Percentiles rank a stretch among this genome's conserved stretches.
Evolutionary conservation across 129 eudicot genomes (phyloP).

Genomic region (Solidago caesia): DNA sequence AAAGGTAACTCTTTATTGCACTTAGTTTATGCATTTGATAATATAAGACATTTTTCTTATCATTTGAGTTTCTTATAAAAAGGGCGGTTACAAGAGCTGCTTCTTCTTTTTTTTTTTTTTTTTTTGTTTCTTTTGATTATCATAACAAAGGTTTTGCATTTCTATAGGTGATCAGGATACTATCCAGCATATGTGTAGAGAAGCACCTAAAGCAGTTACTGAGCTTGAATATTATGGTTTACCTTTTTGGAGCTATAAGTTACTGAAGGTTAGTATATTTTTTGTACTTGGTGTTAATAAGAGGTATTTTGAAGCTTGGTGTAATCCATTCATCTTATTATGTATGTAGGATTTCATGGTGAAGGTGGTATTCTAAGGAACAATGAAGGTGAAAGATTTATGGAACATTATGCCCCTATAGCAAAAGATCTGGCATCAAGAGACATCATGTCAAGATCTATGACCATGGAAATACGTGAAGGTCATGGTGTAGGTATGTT

Average conservation of each 20-base stretch:
- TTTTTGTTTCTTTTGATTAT: neutral
- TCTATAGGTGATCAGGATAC: conserved; percentile 96
- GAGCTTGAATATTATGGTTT: conserved; percentile 97
- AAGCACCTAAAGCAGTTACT: conserved; percentile 99
- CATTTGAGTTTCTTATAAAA: neutral
- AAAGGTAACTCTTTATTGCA: too few species aligned
- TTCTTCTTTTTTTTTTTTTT: too few species aligned
- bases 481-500: conserved; percentile 99
- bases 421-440: conserved; percentile 99
- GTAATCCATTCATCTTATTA: conserved; percentile 20
- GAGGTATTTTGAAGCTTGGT: conserved; percentile 13
- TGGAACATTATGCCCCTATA: conserved; percentile 99
- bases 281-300: neutral
- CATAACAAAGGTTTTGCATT: conserved; percentile 24
- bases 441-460: conserved; percentile 97
- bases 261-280: conserved; percentile 76
- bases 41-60: too few species aligned
- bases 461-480: conserved; percentile 99
- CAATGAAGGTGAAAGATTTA: conserved; percentile 96
- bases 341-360: conserved; percentile 83
- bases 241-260: conserved; percentile 93
- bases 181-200: conserved; percentile 98
- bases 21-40: too few species aligned
- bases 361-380: conserved; percentile 98
- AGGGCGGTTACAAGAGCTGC: neutral